A percentile compares a stretch with the other conserved stretches of the same genome.
Conservation (phyloP, 225 moss, liverwort and hornwort species). For the Sphagnum tenellum region DNA sequence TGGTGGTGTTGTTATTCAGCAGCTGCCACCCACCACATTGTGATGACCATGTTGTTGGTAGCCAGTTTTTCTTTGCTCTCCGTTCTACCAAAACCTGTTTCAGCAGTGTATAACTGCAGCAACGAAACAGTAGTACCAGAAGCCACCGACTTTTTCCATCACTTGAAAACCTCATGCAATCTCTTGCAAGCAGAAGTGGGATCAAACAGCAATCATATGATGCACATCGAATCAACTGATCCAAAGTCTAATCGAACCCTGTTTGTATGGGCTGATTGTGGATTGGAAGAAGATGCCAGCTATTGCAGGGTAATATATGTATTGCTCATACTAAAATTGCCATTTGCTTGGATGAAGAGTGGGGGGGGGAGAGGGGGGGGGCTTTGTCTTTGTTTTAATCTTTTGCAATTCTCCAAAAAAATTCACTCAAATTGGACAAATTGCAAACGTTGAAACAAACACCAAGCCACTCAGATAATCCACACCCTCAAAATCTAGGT, state of each 20-base stretch:
- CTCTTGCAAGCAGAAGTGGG: background rate
- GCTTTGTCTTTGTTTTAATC: background rate
- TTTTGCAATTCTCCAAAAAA: background rate
- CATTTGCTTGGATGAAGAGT: no score
- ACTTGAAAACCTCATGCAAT: background rate
- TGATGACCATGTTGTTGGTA: background rate
- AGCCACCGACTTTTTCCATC: background rate
- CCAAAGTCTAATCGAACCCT: slow-evolving; percentile 3
- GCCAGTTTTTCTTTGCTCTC: background rate
- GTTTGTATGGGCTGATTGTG: slow-evolving; percentile 2
- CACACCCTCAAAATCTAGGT: no score
- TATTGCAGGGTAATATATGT: slow-evolving; percentile 1
- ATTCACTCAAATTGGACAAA: no score
- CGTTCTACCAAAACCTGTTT: background rate
- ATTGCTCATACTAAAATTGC: background rate
- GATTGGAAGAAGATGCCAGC: background rate
- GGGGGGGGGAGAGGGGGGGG: no score
- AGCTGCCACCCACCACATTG: background rate
- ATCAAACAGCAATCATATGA: background rate
- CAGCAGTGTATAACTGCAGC: slow-evolving; percentile 6
- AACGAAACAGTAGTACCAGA: background rate
- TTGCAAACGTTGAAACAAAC: no score
- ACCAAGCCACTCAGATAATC: no score
- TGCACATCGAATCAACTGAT: background rate
- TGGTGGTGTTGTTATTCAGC: no score